Percentiles rank a stretch among this genome's conserved stretches.
Conservation (phyloP, 2,329 filamentous ascomycete genomes). For the Didymella pinodella region DNA sequence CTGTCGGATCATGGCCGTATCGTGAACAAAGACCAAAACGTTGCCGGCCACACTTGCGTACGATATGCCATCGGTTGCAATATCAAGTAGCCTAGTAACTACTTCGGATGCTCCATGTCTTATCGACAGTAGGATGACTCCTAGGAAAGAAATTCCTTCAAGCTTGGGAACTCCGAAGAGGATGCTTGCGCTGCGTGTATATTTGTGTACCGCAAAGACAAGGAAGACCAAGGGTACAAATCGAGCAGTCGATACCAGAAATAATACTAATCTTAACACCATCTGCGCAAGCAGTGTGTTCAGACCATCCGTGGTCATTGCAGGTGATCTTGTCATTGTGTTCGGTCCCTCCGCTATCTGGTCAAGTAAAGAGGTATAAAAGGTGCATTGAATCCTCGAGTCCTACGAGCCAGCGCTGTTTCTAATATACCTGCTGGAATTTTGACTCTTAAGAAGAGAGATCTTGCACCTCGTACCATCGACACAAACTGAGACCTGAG, state of each 20-base stretch:
- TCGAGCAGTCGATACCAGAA: neutral
- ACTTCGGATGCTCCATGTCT: conserved; percentile 1
- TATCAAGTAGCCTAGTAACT: neutral
- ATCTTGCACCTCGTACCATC: no score
- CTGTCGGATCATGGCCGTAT: conserved; percentile 1
- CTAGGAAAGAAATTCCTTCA: neutral
- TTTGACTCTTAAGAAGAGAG: no score
- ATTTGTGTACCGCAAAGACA: neutral
- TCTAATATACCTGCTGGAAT: no score
- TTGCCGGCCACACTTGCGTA: neutral
- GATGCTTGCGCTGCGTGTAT: neutral
- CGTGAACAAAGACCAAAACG: neutral
- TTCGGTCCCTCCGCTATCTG: no score
- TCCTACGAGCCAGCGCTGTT: no score
- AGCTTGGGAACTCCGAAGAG: conserved; percentile 1
- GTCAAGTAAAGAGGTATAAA: no score
- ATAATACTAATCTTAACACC: neutral
- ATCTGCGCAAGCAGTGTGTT: neutral
- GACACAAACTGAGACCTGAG: no score
- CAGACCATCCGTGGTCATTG: neutral
- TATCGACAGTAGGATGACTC: neutral
- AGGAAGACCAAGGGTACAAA: neutral
- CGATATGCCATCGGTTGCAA: conserved; percentile 4
- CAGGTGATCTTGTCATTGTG: neutral
- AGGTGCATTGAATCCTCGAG: no score